A percentile compares a stretch with the other conserved stretches of the same genome.
Conservation (phyloP, 2,329 filamentous ascomycete genomes). For the Ilyonectria mors-panacis region DNA sequence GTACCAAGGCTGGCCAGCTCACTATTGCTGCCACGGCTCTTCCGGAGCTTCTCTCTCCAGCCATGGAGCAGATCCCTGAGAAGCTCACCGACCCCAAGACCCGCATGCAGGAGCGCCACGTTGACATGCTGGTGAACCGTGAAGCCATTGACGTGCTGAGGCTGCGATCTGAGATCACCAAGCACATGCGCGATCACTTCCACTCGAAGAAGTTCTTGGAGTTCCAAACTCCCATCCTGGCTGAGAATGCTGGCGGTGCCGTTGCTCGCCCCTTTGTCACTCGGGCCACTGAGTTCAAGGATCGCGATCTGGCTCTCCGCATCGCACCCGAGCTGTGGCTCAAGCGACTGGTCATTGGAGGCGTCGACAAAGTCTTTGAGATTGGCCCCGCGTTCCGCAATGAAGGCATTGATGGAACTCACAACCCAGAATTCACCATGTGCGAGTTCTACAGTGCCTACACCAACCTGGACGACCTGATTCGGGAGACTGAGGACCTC, state of each 20-base stretch:
- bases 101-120: constrained; percentile 82
- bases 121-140: constrained; percentile 86
- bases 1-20: constrained; percentile 81
- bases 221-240: constrained; percentile 91
- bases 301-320: constrained; percentile 80
- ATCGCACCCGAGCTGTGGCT: constrained; percentile 97
- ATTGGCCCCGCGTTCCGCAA: constrained; percentile 95
- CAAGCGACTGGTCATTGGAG: constrained; percentile 91
- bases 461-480: constrained; percentile 81
- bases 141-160: constrained; percentile 78
- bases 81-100: constrained; percentile 79
- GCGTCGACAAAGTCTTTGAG: constrained; percentile 91
- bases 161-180: constrained; percentile 81
- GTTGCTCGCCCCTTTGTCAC: constrained; percentile 90
- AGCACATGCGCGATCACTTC: constrained; percentile 81
- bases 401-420: constrained; percentile 90
- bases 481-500: constrained; percentile 81
- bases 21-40: constrained; percentile 78
- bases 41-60: constrained; percentile 82
- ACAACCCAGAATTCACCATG: constrained; percentile 97
- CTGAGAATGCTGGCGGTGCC: constrained; percentile 87
- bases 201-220: constrained; percentile 82
- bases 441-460: constrained; percentile 98
- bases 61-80: constrained; percentile 83
- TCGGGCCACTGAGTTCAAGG: constrained; percentile 80